phyloP scores from a whole-genome alignment of 169 alveolate species.

The Plasmodium knowlesi region DNA sequence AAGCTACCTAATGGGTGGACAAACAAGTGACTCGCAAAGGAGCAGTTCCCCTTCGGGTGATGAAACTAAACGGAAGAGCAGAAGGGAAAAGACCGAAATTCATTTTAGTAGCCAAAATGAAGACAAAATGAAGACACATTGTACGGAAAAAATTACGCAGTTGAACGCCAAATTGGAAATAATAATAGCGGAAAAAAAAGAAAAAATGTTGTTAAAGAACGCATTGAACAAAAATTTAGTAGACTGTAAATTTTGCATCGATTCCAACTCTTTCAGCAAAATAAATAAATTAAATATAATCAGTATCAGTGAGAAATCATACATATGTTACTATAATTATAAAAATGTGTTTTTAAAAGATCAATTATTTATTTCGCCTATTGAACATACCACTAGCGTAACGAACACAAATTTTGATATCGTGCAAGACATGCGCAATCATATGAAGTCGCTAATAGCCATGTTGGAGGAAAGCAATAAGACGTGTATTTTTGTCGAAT shows the following conservation, averaged over 20 bases:
- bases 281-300: slow-evolving; percentile 70
- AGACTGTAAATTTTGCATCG: slow-evolving; percentile 72
- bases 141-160: neutral
- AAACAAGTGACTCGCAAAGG: neutral
- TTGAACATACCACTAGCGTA: slow-evolving; percentile 64
- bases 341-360: slow-evolving; percentile 70
- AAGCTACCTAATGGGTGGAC: neutral
- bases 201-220: slow-evolving; percentile 29
- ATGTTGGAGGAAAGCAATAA: slow-evolving; percentile 66
- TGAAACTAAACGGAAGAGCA: neutral
- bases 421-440: slow-evolving; percentile 66
- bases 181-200: slow-evolving; percentile 43
- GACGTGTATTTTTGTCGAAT: slow-evolving; percentile 75
- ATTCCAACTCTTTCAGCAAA: slow-evolving; percentile 57
- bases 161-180: slow-evolving; percentile 46
- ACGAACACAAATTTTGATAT: slow-evolving; percentile 71
- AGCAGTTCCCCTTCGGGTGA: neutral
- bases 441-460: slow-evolving; percentile 74
- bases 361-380: slow-evolving; percentile 72
- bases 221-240: slow-evolving; percentile 69
- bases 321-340: slow-evolving; percentile 74
- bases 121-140: neutral
- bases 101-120: neutral
- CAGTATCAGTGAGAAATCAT: slow-evolving; percentile 69
- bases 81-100: neutral